These are phyloP conservation scores for Fraxinus nigra DNA, from an alignment of 305 asterid genomes.

Conservation along the genomic window DNA sequence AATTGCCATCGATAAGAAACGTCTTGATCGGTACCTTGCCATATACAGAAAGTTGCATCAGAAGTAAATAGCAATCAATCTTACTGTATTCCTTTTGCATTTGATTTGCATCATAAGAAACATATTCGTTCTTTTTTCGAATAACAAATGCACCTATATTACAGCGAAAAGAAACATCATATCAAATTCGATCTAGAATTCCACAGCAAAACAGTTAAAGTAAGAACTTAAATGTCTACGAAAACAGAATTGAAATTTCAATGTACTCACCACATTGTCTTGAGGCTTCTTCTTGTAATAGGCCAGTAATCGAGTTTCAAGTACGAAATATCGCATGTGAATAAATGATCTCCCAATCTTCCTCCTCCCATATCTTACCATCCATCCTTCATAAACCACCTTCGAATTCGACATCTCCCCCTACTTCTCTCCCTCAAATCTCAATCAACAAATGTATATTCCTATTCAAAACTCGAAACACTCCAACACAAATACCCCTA, in stretches of 20 bases:
- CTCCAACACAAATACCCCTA: constrained; percentile 9
- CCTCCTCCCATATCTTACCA: constrained; percentile 96
- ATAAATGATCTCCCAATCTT: constrained; percentile 42
- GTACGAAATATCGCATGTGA: constrained; percentile 88
- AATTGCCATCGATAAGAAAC: constrained; percentile 84
- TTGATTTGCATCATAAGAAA: constrained; percentile 20
- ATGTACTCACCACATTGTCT: constrained; percentile 63
- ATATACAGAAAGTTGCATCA: constrained; percentile 12
- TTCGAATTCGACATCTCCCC: constrained; percentile 15
- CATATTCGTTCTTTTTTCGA: constrained; percentile 5
- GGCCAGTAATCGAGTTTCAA: constrained; percentile 76
- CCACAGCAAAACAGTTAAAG: not conserved
- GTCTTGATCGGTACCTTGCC: constrained; percentile 84
- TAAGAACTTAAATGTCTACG: not conserved
- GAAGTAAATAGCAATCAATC: not conserved
- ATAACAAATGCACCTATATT: not conserved
- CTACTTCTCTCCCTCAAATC: constrained; percentile 23
- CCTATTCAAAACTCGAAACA: constrained; percentile 1
- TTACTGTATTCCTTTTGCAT: not conserved
- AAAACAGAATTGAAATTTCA: not conserved
- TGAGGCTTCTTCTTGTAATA: constrained; percentile 95
- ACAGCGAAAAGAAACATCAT: constrained; percentile 5
- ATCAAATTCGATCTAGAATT: not conserved
- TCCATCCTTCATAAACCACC: constrained; percentile 49
- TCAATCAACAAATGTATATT: constrained; percentile 22